Evolutionary conservation across 345 rosid genomes (phyloP), one percentile per base, ranked within the genome.

Genomic region (Sisymbrium altissimum): DNA sequence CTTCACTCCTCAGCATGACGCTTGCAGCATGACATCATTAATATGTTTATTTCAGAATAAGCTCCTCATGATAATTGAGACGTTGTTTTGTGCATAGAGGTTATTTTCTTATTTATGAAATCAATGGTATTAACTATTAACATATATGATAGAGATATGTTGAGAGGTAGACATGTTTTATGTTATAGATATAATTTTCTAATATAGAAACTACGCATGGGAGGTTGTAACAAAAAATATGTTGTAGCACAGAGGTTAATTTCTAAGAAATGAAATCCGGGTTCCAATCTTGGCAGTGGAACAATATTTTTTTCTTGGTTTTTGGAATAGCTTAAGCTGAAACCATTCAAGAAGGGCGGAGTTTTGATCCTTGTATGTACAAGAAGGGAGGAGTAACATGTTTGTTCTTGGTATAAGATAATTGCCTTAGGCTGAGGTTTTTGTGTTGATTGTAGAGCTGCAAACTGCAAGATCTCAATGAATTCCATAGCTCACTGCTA

Each of bases 1-100:
- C 45, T 66, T 58, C 54, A 29, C 62, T 38, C 23, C 2, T 74
- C 78, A 74, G 27, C 67, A 66, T 58, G 78, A 30, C 69, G 75
- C 33, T 30, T 33, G 56, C 56, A 50, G 15, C 15, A 50, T 52
- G 33, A 52, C 57, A 12, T 52, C 57, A 25, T 52, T 52, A 30
- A 6, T 25, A 12, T 13, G 17, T 25, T 13, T 8, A 50, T 52
- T 25, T 52, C 25, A 52, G 57, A 12, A n/a, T 4, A 52, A 25
- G 4, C 15, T 25, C 57, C 57, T 25, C 15, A 12, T 21, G 55
- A 50, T 50, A 21, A 50, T 27, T 50, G 55, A 50, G 12, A 32
- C 23, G 13, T 53, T 27, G 2, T 30, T 29, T 14, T 14, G 60
- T 53, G 7, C 15, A 13, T 53, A 44, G 49, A 30, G 0, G 61